Percentiles rank a stretch among this genome's conserved stretches.
These are phyloP conservation scores for Eustoma russellianum DNA, from an alignment of 257 asterid species.

Conservation along the genomic window DNA sequence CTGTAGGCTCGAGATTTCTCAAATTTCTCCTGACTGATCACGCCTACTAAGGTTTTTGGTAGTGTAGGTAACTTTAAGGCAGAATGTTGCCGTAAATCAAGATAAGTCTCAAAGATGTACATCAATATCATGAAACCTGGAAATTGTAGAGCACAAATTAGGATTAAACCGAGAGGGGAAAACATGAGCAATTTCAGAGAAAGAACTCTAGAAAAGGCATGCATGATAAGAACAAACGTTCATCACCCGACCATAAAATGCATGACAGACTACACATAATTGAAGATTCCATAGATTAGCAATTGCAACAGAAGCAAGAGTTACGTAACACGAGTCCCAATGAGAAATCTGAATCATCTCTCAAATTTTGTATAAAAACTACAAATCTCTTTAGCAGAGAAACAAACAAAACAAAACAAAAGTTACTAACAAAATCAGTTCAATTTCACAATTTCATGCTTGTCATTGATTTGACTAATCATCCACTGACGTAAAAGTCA, in stretches of 20 bases:
- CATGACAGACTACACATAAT: too few species aligned
- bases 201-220: background rate
- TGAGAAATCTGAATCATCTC: background rate
- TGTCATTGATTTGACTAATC: too few species aligned
- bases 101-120: conserved; percentile 77
- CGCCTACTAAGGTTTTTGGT: conserved; percentile 79
- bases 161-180: background rate
- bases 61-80: conserved; percentile 81
- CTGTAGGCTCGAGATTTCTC: conserved; percentile 93
- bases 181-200: too few species aligned
- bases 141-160: background rate
- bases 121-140: conserved; percentile 88
- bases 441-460: too few species aligned
- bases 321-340: too few species aligned
- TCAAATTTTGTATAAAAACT: background rate
- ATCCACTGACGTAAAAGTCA: too few species aligned
- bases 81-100: conserved; percentile 79
- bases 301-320: too few species aligned
- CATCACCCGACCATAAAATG: too few species aligned
- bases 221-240: background rate
- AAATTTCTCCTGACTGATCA: conserved; percentile 85
- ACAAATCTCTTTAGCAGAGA: too few species aligned
- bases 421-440: too few species aligned
- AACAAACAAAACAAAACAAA: background rate
- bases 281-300: too few species aligned